Evolutionary conservation across 352 stramenopile species (phyloP).

Genomic region (Pythium guiyangense): DNA sequence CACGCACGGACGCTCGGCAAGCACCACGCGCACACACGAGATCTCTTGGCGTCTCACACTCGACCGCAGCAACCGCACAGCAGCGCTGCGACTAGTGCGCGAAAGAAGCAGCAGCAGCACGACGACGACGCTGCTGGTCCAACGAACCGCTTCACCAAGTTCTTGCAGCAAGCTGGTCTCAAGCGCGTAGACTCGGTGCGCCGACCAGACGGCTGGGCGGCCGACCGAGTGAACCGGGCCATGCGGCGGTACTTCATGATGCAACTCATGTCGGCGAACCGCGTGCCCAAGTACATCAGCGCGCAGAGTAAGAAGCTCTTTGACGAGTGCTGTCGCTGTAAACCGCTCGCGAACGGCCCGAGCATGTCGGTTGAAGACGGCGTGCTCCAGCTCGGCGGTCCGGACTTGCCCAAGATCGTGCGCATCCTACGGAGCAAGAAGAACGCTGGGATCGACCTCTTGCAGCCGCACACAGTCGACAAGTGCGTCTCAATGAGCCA

Average conservation of each 20-base stretch:
- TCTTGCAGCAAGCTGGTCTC: conserved; percentile 26
- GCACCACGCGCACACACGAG: conserved; percentile 11
- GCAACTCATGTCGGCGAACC: conserved; percentile 33
- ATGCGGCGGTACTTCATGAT: conserved; percentile 57
- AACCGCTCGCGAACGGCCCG: conserved; percentile 43
- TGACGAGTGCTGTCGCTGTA: conserved; percentile 72
- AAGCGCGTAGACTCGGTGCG: conserved; percentile 18
- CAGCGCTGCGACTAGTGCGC: conserved; percentile 1
- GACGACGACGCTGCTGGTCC: background rate
- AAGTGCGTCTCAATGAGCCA: conserved; percentile 26
- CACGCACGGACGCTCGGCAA: conserved; percentile 39
- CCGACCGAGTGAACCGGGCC: conserved; percentile 42
- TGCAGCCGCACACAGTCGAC: conserved; percentile 56
- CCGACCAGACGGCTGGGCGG: conserved; percentile 53
- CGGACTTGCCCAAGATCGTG: conserved; percentile 61
- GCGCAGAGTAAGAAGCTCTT: conserved; percentile 68
- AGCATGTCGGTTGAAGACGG: conserved; percentile 42
- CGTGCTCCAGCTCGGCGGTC: conserved; percentile 54
- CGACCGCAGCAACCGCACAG: conserved; percentile 3
- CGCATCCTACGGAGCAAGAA: conserved; percentile 51
- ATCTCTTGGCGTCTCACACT: background rate
- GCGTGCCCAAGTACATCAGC: conserved; percentile 38
- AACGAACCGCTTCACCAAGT: conserved; percentile 7
- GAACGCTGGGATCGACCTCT: conserved; percentile 50
- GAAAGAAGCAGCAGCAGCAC: conserved; percentile 4